phyloP scores from a whole-genome alignment of 2,329 filamentous ascomycete genomes.

The Amauroascus verrucosus region DNA sequence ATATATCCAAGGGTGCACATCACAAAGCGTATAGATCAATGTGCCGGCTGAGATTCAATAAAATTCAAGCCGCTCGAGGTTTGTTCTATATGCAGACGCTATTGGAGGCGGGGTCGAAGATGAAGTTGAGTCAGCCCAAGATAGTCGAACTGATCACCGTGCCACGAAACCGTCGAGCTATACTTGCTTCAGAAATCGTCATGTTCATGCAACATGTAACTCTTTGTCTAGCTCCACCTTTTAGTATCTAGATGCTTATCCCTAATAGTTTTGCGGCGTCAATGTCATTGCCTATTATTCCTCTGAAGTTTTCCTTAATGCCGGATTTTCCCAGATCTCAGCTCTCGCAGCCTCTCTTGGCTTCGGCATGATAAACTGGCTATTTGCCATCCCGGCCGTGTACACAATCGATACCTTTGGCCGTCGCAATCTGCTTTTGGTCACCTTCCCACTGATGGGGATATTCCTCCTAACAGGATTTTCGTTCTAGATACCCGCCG shows the following conservation, averaged over 20 bases:
- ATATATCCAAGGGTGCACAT: constrained; percentile 37
- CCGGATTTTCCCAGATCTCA: constrained; percentile 40
- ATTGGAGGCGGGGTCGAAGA: constrained; percentile 50
- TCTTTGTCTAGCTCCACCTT: background rate
- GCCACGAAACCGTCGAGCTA: constrained; percentile 52
- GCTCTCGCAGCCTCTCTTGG: constrained; percentile 51
- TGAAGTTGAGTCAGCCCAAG: constrained; percentile 42
- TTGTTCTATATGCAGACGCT: constrained; percentile 43
- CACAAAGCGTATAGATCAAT: constrained; percentile 36
- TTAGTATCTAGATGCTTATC: background rate
- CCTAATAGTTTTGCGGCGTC: constrained; percentile 35
- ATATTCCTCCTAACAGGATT: constrained; percentile 44
- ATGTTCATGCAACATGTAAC: constrained; percentile 57
- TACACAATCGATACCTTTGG: constrained; percentile 61
- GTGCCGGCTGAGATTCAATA: constrained; percentile 35
- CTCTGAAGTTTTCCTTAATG: constrained; percentile 49
- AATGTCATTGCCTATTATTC: constrained; percentile 53
- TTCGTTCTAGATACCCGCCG: constrained; percentile 42
- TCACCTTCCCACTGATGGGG: constrained; percentile 56
- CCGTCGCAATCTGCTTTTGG: constrained; percentile 52
- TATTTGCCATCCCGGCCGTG: constrained; percentile 54
- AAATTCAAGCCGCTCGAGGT: constrained; percentile 37
- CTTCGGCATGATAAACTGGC: constrained; percentile 53
- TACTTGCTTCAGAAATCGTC: constrained; percentile 51
- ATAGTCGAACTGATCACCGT: constrained; percentile 50